Base-by-base conservation (phyloP, 2,329 filamentous ascomycete species). In the Penicillium frequentans region DNA sequence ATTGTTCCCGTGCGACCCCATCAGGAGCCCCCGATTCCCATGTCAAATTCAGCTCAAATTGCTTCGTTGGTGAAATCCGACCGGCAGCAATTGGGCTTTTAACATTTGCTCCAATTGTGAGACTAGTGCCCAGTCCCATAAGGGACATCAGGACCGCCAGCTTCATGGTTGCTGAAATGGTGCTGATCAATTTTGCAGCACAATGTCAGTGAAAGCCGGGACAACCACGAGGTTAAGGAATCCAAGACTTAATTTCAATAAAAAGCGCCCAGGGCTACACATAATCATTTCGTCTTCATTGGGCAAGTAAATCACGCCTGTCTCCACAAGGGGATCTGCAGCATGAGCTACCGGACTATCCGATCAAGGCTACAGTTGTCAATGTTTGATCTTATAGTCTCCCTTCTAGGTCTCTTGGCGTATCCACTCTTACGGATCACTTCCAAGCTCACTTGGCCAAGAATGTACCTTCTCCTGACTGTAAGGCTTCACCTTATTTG, bases 21-120 rank as follows among this genome's bases (percentile, higher is more conserved):
- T 73, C 67, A 1, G 70, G 66, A 8, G 68, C 65, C 23, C 70
- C 67, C 23, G 68, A 61, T 35, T 67, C 69, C 70, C 70, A 73
- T 43, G 70, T 73, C 19, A 75, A 52, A 47, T 75, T 67, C 42
- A 74, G 54, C 9, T 66, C 61, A 29, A 64, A 42, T 21, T 23
- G 19, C 11, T 42, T 42, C 1, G 39, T 42, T 23, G 10, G 39
- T 23, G 39, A 10, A 14, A 42, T 1, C 19, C 5, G 31, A 16
- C 11, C 6, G 31, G 5, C 31, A 16, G 6, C 5, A 10, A 19
- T 19, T 19, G 35, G n/a, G n/a, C 3, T 10, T 19, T 39, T 19
- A 1, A 39, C 35, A 19, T 39, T 7, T 9, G n/a, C 35, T 8
- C n/a, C 35, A 39, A 11, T 39, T 19, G 35, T 11, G 3, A 39